Conservation (phyloP, 129 eudicot species). For the Artemisia annua region DNA sequence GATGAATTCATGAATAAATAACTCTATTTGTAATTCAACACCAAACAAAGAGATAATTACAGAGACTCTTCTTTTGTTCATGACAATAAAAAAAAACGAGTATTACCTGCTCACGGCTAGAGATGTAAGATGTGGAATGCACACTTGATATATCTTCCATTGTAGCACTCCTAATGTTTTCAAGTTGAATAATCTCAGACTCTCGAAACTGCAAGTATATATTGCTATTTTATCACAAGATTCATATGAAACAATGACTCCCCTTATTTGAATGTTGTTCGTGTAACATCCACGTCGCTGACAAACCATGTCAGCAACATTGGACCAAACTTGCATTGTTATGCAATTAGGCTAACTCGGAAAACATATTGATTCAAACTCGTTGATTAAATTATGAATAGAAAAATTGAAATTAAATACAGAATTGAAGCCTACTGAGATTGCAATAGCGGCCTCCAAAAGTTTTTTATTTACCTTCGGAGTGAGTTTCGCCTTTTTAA, state of each 20-base stretch:
- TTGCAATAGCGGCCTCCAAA: too few species aligned
- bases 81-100: not conserved
- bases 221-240: not conserved
- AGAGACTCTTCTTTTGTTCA: not conserved
- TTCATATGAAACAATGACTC: not conserved
- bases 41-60: not conserved
- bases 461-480: constrained; percentile 89
- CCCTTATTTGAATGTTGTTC: too few species aligned
- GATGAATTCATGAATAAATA: not conserved
- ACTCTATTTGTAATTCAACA: constrained; percentile 18
- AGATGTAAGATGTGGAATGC: constrained; percentile 67
- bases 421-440: too few species aligned
- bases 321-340: too few species aligned
- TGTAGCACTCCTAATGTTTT: constrained; percentile 59
- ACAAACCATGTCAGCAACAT: not conserved
- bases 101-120: constrained; percentile 78
- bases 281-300: not conserved
- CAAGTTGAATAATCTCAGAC: constrained; percentile 66
- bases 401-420: too few species aligned
- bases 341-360: too few species aligned
- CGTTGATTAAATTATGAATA: not conserved
- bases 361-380: too few species aligned
- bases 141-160: constrained; percentile 69
- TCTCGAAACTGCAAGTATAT: constrained; percentile 58
- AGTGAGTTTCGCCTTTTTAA: constrained; percentile 69